phyloP scores from a whole-genome alignment of 2,329 filamentous ascomycete species.

The Exophiala alcalophila region DNA sequence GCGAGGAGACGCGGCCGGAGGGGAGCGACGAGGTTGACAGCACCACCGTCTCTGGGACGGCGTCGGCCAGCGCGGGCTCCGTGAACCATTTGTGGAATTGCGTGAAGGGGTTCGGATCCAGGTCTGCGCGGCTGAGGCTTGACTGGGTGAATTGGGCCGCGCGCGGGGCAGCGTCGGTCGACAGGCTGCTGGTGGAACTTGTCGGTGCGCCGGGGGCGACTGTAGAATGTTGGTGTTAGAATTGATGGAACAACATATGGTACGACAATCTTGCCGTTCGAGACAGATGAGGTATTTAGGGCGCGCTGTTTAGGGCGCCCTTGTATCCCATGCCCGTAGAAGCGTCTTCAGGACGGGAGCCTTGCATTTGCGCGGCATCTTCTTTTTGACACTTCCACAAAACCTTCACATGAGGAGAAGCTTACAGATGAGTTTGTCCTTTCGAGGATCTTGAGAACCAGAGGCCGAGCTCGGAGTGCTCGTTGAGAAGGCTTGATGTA shows the following conservation, averaged over 20 bases:
- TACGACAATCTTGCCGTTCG: no score
- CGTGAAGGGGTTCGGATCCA: constrained; percentile 63
- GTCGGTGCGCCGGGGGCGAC: constrained; percentile 5
- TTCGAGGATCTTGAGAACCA: no score
- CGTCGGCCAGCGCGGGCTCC: constrained; percentile 62
- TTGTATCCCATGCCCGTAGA: no score
- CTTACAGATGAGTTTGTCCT: constrained; percentile 38
- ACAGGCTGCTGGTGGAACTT: constrained; percentile 5
- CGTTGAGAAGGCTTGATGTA: constrained; percentile 22
- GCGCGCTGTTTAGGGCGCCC: no score
- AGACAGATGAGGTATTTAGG: no score
- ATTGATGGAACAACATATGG: no score
- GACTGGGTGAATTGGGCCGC: constrained; percentile 74
- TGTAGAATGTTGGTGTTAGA: constrained; percentile 1
- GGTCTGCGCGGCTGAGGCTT: constrained; percentile 59
- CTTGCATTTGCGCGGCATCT: no score
- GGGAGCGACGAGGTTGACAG: constrained; percentile 82
- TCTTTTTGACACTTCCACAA: no score
- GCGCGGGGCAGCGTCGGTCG: constrained; percentile 46
- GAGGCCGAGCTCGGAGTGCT: constrained; percentile 3
- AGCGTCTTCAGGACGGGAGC: no score
- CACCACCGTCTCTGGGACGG: constrained; percentile 83
- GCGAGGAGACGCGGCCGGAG: constrained; percentile 76
- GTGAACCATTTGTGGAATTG: constrained; percentile 93
- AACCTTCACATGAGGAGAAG: no score